Evolutionary conservation across 2,329 filamentous ascomycete genomes (phyloP).

Genomic region (Alternaria alternata): DNA sequence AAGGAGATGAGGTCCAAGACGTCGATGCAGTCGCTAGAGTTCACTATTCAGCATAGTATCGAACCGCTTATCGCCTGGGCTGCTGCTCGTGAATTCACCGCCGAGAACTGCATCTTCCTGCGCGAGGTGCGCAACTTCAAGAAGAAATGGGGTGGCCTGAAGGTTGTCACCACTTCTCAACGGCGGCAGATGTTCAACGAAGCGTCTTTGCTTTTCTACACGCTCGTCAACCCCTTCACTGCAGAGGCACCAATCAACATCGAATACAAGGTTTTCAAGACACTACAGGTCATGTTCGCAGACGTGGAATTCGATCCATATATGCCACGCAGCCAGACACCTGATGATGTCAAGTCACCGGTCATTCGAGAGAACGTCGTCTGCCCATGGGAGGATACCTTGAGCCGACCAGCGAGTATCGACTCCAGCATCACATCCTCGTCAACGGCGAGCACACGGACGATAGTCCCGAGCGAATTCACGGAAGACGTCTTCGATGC

Average conservation of each 20-base stretch:
- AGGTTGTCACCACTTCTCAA: slow-evolving; percentile 40
- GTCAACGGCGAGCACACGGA: slow-evolving; percentile 32
- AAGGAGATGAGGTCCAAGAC: slow-evolving; percentile 45
- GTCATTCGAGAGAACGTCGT: slow-evolving; percentile 45
- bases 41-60: slow-evolving; percentile 46
- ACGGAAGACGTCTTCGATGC: slow-evolving; percentile 45
- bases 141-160: slow-evolving; percentile 43
- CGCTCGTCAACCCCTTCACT: slow-evolving; percentile 49
- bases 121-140: slow-evolving; percentile 51
- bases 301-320: slow-evolving; percentile 49
- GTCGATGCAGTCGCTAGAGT: slow-evolving; percentile 50
- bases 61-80: slow-evolving; percentile 49
- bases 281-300: slow-evolving; percentile 41
- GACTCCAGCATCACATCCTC: slow-evolving; percentile 36
- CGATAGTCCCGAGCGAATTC: slow-evolving; percentile 48
- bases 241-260: slow-evolving; percentile 51
- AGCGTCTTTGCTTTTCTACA: slow-evolving; percentile 50
- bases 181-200: slow-evolving; percentile 49
- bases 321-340: slow-evolving; percentile 36
- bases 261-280: slow-evolving; percentile 51
- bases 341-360: slow-evolving; percentile 34
- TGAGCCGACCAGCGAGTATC: slow-evolving; percentile 44
- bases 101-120: slow-evolving; percentile 50
- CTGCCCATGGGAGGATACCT: slow-evolving; percentile 49
- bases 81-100: slow-evolving; percentile 48